Conservation (phyloP, 1,284 basidiomycete species). For the Athelia sp. region DNA sequence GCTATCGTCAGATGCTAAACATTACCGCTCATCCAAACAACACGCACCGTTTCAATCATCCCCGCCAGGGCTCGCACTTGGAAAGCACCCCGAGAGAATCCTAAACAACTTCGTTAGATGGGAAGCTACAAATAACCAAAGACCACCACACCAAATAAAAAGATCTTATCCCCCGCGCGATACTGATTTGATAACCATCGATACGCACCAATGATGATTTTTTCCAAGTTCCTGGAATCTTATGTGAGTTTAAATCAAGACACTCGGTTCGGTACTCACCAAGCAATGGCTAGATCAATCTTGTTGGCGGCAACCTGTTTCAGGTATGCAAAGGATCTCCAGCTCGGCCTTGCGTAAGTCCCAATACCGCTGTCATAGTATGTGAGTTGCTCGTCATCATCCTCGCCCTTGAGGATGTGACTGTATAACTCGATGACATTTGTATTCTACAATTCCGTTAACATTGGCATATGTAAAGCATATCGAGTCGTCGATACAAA, state of each 20-base stretch:
- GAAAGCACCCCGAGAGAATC: slow-evolving; percentile 35
- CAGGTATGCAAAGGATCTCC: slow-evolving; percentile 11
- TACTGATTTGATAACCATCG: slow-evolving; percentile 31
- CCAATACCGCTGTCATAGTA: slow-evolving; percentile 36
- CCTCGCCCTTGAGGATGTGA: slow-evolving; percentile 10
- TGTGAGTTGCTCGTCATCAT: slow-evolving; percentile 12
- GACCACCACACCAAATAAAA: slow-evolving; percentile 24
- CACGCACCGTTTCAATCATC: slow-evolving; percentile 27
- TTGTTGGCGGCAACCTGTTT: slow-evolving; percentile 13
- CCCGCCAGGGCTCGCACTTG: slow-evolving; percentile 31
- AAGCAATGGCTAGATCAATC: slow-evolving; percentile 22
- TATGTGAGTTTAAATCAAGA: neutral
- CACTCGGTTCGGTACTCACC: slow-evolving; percentile 9
- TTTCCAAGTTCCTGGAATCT: slow-evolving; percentile 25
- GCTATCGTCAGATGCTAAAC: neutral
- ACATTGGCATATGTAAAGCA: neutral
- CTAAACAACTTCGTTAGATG: slow-evolving; percentile 14
- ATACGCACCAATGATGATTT: slow-evolving; percentile 26
- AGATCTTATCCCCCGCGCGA: slow-evolving; percentile 25
- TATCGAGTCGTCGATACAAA: neutral
- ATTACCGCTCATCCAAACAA: neutral
- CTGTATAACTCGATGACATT: slow-evolving; percentile 17
- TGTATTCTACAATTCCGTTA: slow-evolving; percentile 10
- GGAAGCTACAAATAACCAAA: neutral
- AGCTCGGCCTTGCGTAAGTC: slow-evolving; percentile 20